Conservation (phyloP, 2,329 filamentous ascomycete genomes). For the Colletotrichum kahawae region DNA sequence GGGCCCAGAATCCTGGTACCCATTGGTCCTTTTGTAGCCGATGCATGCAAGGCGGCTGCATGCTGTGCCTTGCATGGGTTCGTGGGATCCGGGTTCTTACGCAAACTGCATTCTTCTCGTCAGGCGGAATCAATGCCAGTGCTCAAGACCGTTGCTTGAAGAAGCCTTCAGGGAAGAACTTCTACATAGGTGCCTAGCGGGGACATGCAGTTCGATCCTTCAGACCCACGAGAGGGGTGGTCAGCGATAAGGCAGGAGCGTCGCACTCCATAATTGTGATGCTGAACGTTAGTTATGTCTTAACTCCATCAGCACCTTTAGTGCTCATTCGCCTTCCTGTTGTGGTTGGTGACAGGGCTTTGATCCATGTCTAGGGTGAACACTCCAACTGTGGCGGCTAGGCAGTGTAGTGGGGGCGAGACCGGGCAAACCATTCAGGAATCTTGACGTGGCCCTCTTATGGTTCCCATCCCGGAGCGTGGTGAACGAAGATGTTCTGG, state of each 20-base stretch:
- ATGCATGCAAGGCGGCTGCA: neutral
- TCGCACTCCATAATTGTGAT: neutral
- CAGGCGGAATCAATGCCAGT: neutral
- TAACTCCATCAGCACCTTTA: neutral
- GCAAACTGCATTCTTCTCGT: fast-evolving
- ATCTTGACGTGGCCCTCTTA: neutral
- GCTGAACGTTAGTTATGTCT: neutral
- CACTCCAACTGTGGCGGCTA: neutral
- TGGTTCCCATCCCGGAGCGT: neutral
- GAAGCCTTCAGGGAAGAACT: neutral
- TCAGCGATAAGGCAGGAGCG: constrained; percentile 1
- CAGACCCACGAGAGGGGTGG: neutral
- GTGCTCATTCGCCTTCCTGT: neutral
- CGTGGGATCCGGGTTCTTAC: neutral
- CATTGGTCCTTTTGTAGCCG: constrained; percentile 3
- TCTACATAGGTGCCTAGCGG: neutral
- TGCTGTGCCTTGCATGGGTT: constrained; percentile 12
- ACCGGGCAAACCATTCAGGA: neutral
- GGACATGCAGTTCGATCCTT: neutral
- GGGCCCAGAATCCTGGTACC: neutral
- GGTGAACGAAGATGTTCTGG: fast-evolving
- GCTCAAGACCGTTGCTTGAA: neutral
- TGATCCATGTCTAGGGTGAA: constrained; percentile 3
- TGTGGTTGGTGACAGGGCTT: neutral
- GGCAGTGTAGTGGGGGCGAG: neutral